Evolutionary conservation across 768 basidiomycete genomes (phyloP).

Genomic region (Inosperma sp.): DNA sequence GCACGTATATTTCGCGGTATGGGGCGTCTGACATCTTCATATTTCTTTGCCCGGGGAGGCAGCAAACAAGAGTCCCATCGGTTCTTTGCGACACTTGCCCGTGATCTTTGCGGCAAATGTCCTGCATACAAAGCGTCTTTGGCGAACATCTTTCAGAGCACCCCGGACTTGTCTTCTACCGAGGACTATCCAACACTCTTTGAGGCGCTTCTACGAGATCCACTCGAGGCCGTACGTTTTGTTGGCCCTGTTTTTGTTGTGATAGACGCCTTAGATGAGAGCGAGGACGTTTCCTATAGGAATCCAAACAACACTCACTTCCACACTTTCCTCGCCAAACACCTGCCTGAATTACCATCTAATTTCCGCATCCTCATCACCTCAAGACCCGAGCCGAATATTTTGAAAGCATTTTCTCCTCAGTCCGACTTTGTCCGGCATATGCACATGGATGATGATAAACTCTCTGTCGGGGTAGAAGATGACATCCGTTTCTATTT

Average conservation of each 20-base stretch:
- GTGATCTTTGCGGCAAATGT: conserved; percentile 16
- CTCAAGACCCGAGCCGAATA: conserved; percentile 26
- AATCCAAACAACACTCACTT: conserved; percentile 17
- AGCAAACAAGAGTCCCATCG: conserved; percentile 11
- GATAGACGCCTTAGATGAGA: conserved; percentile 31
- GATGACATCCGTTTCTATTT: not conserved
- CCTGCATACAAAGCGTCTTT: conserved; percentile 6
- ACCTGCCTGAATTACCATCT: conserved; percentile 14
- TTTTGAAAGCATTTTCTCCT: conserved; percentile 14
- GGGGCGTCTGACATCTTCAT: conserved; percentile 28
- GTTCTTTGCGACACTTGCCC: conserved; percentile 31
- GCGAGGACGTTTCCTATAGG: conserved; percentile 17
- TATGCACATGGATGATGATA: not conserved
- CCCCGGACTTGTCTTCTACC: not conserved
- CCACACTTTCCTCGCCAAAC: conserved; percentile 22
- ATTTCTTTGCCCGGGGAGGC: conserved; percentile 25
- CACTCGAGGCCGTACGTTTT: not conserved
- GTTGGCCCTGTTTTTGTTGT: conserved; percentile 19
- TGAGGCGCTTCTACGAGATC: conserved; percentile 1
- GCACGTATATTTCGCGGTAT: conserved; percentile 18
- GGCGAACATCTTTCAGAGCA: not conserved
- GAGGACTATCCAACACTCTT: conserved; percentile 1
- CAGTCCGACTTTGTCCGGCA: not conserved
- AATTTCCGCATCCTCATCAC: conserved; percentile 32
- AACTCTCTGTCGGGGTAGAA: not conserved